phyloP scores from a whole-genome alignment of 805 yeast genomes.

The Myxozyma vanderwaltii region DNA sequence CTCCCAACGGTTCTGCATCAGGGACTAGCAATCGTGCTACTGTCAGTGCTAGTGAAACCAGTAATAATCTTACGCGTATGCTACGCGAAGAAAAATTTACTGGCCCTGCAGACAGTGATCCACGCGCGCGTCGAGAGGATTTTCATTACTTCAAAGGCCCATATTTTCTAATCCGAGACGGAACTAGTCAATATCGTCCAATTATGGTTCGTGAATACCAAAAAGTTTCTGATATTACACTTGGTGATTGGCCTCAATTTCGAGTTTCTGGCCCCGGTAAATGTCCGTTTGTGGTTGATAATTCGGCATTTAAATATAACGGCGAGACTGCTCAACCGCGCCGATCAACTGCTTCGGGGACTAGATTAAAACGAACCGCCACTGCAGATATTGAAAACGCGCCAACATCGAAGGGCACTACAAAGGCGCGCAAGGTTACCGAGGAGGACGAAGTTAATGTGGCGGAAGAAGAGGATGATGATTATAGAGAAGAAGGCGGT shows the following conservation, averaged over 20 bases:
- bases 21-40: neutral
- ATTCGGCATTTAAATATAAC: neutral
- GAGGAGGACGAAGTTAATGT: constrained; percentile 4
- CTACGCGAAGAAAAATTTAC: constrained; percentile 80
- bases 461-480: constrained; percentile 12
- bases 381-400: constrained; percentile 2
- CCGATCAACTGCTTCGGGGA: neutral
- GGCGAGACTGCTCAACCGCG: constrained; percentile 11
- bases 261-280: constrained; percentile 68
- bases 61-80: constrained; percentile 51
- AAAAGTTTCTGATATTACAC: constrained; percentile 46
- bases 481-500: constrained; percentile 10
- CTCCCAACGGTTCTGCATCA: constrained; percentile 6
- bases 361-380: constrained; percentile 6
- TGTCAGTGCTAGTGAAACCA: constrained; percentile 16
- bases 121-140: constrained; percentile 80
- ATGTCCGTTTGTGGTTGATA: constrained; percentile 68
- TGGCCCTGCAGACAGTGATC: constrained; percentile 89
- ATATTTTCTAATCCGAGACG: constrained; percentile 78
- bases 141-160: constrained; percentile 75
- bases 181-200: constrained; percentile 76
- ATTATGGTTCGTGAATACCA: constrained; percentile 81
- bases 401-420: constrained; percentile 16
- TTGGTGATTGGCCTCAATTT: constrained; percentile 59
- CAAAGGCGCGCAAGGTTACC: constrained; percentile 15